Conservation (phyloP, 1,139 yeast species). For the Candida buenavistaensis region DNA sequence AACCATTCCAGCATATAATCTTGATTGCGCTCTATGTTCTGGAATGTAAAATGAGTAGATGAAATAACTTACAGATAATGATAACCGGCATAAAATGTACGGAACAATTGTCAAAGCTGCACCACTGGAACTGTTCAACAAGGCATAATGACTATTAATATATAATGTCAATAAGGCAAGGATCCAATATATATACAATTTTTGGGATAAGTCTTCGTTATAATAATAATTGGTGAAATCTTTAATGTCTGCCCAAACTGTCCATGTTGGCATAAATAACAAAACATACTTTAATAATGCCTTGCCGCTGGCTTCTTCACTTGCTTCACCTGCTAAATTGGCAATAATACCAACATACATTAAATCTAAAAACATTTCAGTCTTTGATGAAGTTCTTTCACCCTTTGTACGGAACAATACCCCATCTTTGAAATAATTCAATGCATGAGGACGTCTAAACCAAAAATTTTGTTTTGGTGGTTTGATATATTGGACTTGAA, state of each 20-base stretch:
- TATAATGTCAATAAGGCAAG: conserved; percentile 51
- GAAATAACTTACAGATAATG: conserved; percentile 34
- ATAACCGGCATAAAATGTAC: conserved; percentile 47
- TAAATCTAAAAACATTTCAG: conserved; percentile 63
- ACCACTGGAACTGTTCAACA: conserved; percentile 32
- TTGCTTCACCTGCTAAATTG: conserved; percentile 56
- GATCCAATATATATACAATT: conserved; percentile 54
- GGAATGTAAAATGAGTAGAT: conserved; percentile 52
- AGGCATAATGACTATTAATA: conserved; percentile 49
- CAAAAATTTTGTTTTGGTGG: conserved; percentile 44
- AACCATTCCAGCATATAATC: conserved; percentile 37
- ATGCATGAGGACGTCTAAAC: conserved; percentile 58
- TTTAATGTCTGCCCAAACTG: conserved; percentile 64
- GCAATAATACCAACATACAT: conserved; percentile 67
- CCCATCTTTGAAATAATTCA: conserved; percentile 62
- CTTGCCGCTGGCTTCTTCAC: conserved; percentile 49
- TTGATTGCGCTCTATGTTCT: conserved; percentile 55
- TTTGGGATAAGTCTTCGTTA: conserved; percentile 61
- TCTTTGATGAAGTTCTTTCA: conserved; percentile 51
- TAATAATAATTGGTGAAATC: conserved; percentile 67
- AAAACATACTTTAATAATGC: conserved; percentile 51
- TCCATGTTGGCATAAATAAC: conserved; percentile 59
- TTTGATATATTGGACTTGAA: conserved; percentile 48
- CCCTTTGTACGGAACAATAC: conserved; percentile 55
- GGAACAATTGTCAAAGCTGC: conserved; percentile 49